A percentile compares a stretch with the other conserved stretches of the same genome.
Conservation (phyloP, 495 filamentous ascomycete species). For the Umbilicaria muhlenbergii region DNA sequence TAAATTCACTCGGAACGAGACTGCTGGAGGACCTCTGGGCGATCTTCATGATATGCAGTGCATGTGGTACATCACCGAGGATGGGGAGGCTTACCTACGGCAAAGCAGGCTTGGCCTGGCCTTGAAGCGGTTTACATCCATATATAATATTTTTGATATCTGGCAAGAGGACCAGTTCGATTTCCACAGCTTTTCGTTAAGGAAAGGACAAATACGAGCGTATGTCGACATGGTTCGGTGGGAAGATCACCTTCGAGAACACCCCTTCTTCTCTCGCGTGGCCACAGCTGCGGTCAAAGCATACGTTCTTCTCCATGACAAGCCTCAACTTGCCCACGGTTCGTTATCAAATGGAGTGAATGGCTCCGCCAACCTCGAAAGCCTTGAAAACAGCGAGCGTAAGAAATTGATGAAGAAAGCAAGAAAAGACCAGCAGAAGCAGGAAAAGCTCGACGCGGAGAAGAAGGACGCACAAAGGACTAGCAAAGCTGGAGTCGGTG, state of each 20-base stretch:
- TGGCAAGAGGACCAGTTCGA: constrained; percentile 99
- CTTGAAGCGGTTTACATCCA: constrained; percentile 73
- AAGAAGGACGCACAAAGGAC: constrained; percentile 50
- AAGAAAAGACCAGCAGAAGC: constrained; percentile 74
- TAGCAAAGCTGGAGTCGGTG: constrained; percentile 29
- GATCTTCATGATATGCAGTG: constrained; percentile 98
- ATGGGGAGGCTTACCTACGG: constrained; percentile 77
- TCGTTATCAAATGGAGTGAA: constrained; percentile 38
- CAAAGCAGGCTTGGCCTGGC: constrained; percentile 72
- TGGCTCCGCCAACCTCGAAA: constrained; percentile 34
- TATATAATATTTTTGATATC: constrained; percentile 84
- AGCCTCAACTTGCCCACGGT: constrained; percentile 45
- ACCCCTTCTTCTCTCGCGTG: constrained; percentile 84
- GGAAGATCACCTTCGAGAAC: constrained; percentile 80
- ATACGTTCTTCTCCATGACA: constrained; percentile 68
- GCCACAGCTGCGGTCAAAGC: constrained; percentile 68
- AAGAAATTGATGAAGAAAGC: constrained; percentile 96
- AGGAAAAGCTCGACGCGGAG: constrained; percentile 66
- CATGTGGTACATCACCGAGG: constrained; percentile 92
- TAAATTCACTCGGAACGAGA: constrained; percentile 86
- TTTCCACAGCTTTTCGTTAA: constrained; percentile 91
- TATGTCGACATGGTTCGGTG: constrained; percentile 94
- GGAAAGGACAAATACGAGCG: constrained; percentile 87
- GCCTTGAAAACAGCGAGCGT: constrained; percentile 49
- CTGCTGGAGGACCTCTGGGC: constrained; percentile 69